Evolutionary conservation across 2,329 filamentous ascomycete genomes (phyloP), one percentile per base, ranked within the genome.

Genomic region (Venturia oleaginea): DNA sequence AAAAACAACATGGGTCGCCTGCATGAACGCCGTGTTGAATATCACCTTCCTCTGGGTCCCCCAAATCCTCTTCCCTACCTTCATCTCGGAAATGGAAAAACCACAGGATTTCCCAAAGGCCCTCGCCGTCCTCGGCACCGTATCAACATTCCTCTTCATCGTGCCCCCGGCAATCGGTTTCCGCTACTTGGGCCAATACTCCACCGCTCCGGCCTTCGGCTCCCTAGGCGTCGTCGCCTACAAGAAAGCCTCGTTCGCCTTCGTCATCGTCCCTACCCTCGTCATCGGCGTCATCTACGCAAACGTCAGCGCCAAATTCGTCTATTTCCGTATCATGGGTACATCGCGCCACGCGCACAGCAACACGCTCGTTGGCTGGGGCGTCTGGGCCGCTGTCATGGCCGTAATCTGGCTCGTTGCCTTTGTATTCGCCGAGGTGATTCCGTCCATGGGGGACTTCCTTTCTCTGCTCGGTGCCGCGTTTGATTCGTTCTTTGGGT

Each of bases 71-170:
- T 81, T 82, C 70, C 80, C 80, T 1, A 78, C 77, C 17, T 82
- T 82, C 71, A 81, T 82, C 70, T 68, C 79, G 38, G 79, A 82
- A 67, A 81, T 81, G 79, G 76, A 81, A 65, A 71, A 70, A 15
- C 79, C 79, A 1, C 76, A 81, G 59, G 79, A 82, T 69, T 81
- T 81, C 70, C 79, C 79, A 55, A 82, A 82, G 65, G 72, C 79
- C 2, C 74, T 82, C 42, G 77, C 79, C 2, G 79, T 81, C 42
- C 71, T 81, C 4, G 69, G 76, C 2, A 75, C 24, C 2, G 76
- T 81, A 55, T 81, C 78, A 3, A 70, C 69, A 60, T 76, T 81
- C 70, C 72, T 82, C 1, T 81, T 82, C 73, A 79, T 81, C 67
- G 75, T 81, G 4, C 79, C 79, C 0, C 79, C 79, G 0, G 74